Evolutionary conservation across 179 eudicot genomes (phyloP).

Genomic region (Amaranthus tricolor): DNA sequence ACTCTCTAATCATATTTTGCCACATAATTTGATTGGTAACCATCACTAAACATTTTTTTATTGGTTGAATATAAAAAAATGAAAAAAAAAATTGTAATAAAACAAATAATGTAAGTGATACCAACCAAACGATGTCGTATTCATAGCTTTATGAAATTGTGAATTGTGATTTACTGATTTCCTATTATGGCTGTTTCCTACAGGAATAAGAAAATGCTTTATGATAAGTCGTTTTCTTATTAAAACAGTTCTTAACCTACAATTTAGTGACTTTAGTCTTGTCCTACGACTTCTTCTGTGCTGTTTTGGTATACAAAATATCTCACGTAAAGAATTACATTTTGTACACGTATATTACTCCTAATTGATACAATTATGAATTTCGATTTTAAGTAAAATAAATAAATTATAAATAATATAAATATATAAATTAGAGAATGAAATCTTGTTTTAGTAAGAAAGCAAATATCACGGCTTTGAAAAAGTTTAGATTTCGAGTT

Average conservation of each 20-base stretch:
- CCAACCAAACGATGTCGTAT: not conserved
- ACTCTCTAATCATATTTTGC: slow-evolving; percentile 5
- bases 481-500: too few species aligned
- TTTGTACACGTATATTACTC: not conserved
- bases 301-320: not conserved
- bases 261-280: slow-evolving; percentile 5
- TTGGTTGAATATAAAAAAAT: not conserved
- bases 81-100: not conserved
- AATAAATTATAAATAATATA: too few species aligned
- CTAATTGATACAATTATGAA: too few species aligned
- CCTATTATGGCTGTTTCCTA: not conserved
- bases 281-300: not conserved
- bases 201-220: not conserved
- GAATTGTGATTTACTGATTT: not conserved
- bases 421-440: too few species aligned
- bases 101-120: not conserved
- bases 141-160: slow-evolving; percentile 5
- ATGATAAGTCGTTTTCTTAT: not conserved
- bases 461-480: too few species aligned
- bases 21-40: not conserved
- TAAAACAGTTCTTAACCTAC: not conserved
- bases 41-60: not conserved
- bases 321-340: slow-evolving; percentile 2
- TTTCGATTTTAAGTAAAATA: too few species aligned
- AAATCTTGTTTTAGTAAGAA: too few species aligned